Evolutionary conservation across 805 yeast genomes (phyloP), one percentile per base, ranked within the genome.

Genomic region (Saccharomycopsis fodiens): DNA sequence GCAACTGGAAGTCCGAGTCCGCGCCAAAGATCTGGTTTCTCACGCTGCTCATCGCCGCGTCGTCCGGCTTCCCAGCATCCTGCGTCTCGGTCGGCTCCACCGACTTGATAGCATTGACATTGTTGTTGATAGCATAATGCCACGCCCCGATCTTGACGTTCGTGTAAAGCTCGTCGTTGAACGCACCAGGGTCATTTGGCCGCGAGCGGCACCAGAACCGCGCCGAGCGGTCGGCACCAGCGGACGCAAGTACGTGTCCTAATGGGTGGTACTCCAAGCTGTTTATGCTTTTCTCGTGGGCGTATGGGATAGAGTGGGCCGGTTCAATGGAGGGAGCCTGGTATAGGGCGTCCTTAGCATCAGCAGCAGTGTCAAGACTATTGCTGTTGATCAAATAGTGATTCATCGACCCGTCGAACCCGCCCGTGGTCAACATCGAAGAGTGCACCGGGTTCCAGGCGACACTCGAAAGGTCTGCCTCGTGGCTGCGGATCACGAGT

Each of bases 401-500:
- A 55, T 76, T 76, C 56, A 94, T 67, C 4, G 93, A 76, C 3
- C 99, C 99, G 59, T 85, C 91, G 60, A 84, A 88, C 3, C 88
- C 83, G 1, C 96, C 97, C 1, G 89, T 79, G 0, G 95, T 78
- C 17, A 93, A 65, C 60, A 85, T 67, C 1, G 84, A 72, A 2
- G 89, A 74, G 59, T 91, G 96, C 8, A 81, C 67, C 1, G 97
- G 97, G 59, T 93, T 93, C 97, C 98, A 93, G 34, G 87, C 75
- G 23, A 93, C 71, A 35, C 95, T 76, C 47, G 93, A 79, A 37
- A 89, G 74, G 59, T 93, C 97, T 3, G 85, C 75, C 39, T 88
- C 94, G 55, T 79, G 78, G 46, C 91, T 89, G 52, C 89, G 72
- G 30, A 88, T 74, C 3, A 82, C 77, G 44, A 77, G 67, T 34